phyloP scores from a whole-genome alignment of 225 moss, liverwort and hornwort genomes.

The Straminergon stramineum region DNA sequence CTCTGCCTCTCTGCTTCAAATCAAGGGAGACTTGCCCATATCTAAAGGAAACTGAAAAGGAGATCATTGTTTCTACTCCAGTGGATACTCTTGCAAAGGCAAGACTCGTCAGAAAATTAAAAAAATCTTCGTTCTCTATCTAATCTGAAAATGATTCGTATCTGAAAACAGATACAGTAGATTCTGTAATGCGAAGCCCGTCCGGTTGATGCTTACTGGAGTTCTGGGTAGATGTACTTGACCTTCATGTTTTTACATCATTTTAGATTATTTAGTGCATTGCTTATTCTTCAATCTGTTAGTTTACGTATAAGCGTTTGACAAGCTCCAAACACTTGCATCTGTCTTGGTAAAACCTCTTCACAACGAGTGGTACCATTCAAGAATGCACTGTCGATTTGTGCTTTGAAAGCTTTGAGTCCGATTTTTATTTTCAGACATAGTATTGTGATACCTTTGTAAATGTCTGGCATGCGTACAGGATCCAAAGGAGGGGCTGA shows the following conservation, averaged over 20 bases:
- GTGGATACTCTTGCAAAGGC: conserved; percentile 22
- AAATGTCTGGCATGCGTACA: conserved; percentile 2
- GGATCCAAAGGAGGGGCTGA: conserved; percentile 15
- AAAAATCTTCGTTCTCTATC: background rate
- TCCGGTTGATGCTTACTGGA: background rate
- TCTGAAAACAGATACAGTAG: background rate
- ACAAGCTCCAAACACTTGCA: background rate
- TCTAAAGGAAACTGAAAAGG: conserved; percentile 31
- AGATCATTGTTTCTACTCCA: conserved; percentile 41
- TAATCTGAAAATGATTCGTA: background rate
- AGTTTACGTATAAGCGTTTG: background rate
- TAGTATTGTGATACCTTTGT: background rate
- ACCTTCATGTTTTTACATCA: background rate
- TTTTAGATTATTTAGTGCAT: background rate
- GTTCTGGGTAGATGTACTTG: background rate
- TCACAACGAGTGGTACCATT: background rate
- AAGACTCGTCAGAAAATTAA: background rate
- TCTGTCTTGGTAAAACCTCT: background rate
- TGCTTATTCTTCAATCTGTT: background rate
- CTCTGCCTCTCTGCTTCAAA: conserved; percentile 40
- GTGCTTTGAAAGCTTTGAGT: background rate
- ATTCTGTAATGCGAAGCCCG: background rate
- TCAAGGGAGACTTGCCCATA: background rate
- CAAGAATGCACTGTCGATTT: background rate
- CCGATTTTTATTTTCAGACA: background rate